Base-by-base conservation (phyloP, 225 moss, liverwort and hornwort species). In the Rhytidiadelphus loreus region DNA sequence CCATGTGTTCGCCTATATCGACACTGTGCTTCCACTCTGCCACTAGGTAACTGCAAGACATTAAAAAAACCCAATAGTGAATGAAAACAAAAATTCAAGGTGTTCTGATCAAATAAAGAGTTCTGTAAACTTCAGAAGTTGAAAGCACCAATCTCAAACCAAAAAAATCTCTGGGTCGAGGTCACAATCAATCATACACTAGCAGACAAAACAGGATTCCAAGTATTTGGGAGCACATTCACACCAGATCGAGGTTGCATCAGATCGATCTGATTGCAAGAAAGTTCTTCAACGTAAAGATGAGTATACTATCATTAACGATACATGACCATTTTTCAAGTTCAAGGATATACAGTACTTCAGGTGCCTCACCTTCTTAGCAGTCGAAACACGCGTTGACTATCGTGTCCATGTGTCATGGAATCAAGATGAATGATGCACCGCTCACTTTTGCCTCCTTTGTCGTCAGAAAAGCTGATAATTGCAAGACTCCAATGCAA, bases 401-500 rank as follows among this genome's bases (percentile, higher is more conserved):
- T 97, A 83, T 95, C 95, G 87, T 98, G 98, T 35, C 97, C 98
- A 89, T 95, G 97, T 91, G 72, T 90, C 98, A 97, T 95, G 69
- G 97, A 97, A 93, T 98, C 98, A 82, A 98, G 98, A 89, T 98
- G 98, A 57, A 96, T 90, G 89, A 98, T 94, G 89, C 94, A 98
- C 68, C 94, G 95, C 77, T 96, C 92, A 37, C 82, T 88, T 41
- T 69, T 87, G 73, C 71, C 78, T 46, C 93, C 92, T 68, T 77
- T 88, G 46, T 89, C 80, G 61, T 86, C 92, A 87, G 98, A 93
- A 93, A 95, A 93, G 87, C 96, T 90, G 61, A 98, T 89, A 82
- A 98, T 97, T 65, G 97, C 98, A 53, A 98, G 95, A 93, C 98
- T 98, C 98, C 98, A 98, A 89, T 98, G 97, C 92, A 96, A 94